phyloP scores from a whole-genome alignment of 2,329 filamentous ascomycete species.

The Alternaria postmessia region DNA sequence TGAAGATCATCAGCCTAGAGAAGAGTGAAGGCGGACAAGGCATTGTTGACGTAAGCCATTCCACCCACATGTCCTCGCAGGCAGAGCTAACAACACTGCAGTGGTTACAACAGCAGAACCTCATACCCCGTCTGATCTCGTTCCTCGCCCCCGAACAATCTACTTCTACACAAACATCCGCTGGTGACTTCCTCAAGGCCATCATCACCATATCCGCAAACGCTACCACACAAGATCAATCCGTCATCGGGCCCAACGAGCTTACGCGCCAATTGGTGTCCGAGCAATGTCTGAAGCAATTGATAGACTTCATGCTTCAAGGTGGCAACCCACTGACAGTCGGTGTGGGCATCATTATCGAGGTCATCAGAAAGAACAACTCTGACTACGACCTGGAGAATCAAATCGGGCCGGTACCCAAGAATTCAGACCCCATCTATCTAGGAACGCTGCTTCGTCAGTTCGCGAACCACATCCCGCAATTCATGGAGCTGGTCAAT shows the following conservation, averaged over 20 bases:
- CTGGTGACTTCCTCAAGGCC: conserved; percentile 96
- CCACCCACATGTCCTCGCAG: neutral
- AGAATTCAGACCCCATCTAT: conserved; percentile 94
- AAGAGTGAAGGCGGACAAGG: conserved; percentile 90
- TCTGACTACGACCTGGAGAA: conserved; percentile 97
- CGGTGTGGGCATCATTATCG: conserved; percentile 95
- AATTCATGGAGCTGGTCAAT: conserved; percentile 91
- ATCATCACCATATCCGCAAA: conserved; percentile 99
- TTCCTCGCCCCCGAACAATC: conserved; percentile 86
- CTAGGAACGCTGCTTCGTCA: conserved; percentile 86
- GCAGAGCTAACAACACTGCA: conserved; percentile 49
- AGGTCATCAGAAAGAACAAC: conserved; percentile 99
- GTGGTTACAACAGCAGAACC: conserved; percentile 91
- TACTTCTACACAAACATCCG: conserved; percentile 92
- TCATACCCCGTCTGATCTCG: conserved; percentile 85
- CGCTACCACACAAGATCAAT: conserved; percentile 95
- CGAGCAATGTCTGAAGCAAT: conserved; percentile 77
- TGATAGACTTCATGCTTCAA: conserved; percentile 91
- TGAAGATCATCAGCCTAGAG: conserved; percentile 97
- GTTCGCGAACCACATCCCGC: conserved; percentile 89
- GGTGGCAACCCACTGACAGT: conserved; percentile 95
- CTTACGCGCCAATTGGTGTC: conserved; percentile 95
- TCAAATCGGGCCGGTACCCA: conserved; percentile 77
- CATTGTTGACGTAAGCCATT: conserved; percentile 80
- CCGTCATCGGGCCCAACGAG: conserved; percentile 98